Conservation (phyloP, 352 stramenopile species). For the Pythium brassicae region DNA sequence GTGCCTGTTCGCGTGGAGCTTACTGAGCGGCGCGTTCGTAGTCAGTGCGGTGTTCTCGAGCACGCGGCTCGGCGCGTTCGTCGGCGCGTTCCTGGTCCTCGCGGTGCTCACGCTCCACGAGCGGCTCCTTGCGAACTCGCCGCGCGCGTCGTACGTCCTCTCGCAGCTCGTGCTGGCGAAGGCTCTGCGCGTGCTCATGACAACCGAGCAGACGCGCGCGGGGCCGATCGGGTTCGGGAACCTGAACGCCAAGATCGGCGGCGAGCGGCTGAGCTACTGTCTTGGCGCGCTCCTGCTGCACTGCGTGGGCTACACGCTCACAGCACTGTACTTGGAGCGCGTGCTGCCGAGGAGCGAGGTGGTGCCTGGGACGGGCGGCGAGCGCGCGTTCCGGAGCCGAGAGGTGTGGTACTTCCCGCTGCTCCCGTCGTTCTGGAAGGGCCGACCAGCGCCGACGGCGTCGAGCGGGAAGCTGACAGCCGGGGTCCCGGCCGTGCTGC, state of each 20-base stretch:
- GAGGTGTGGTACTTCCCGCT: slow-evolving; percentile 87
- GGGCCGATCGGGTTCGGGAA: slow-evolving; percentile 23
- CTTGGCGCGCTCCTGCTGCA: slow-evolving; percentile 78
- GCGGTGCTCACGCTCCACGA: slow-evolving; percentile 25
- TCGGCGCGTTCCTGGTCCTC: slow-evolving; percentile 34
- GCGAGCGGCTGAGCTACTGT: slow-evolving; percentile 24
- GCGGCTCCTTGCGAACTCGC: slow-evolving; percentile 5
- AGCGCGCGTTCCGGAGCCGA: slow-evolving; percentile 16
- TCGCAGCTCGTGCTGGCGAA: slow-evolving; percentile 33
- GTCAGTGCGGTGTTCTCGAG: slow-evolving; percentile 33
- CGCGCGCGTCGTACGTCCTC: slow-evolving; percentile 27
- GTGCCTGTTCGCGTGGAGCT: slow-evolving; percentile 25
- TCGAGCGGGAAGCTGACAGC: slow-evolving; percentile 49
- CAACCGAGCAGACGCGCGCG: slow-evolving; percentile 4
- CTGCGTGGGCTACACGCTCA: slow-evolving; percentile 73
- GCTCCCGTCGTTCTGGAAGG: slow-evolving; percentile 65
- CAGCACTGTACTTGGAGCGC: slow-evolving; percentile 86
- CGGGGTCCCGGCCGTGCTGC: slow-evolving; percentile 49
- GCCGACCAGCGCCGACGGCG: slow-evolving; percentile 7
- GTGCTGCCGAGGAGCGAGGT: slow-evolving; percentile 63
- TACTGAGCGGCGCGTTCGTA: slow-evolving; percentile 27
- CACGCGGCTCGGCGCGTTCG: slow-evolving; percentile 24
- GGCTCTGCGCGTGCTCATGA: slow-evolving; percentile 8
- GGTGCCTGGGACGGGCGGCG: slow-evolving; percentile 14
- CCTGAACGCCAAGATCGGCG: slow-evolving; percentile 23